phyloP scores from a whole-genome alignment of 306 rosid species.

The Boehmeria nivea region DNA sequence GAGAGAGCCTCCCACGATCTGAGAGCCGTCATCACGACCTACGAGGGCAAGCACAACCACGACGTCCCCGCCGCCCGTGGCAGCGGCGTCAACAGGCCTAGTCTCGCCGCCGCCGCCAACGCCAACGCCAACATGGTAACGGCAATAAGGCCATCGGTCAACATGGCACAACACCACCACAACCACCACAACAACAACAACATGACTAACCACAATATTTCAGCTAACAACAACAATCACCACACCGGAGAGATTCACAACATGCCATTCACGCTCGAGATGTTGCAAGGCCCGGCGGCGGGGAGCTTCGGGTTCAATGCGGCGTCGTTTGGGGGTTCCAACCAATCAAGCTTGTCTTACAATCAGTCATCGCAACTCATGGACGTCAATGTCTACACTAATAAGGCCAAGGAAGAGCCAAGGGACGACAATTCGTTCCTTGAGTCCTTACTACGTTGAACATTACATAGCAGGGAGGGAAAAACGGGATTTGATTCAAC shows the following conservation, averaged over 20 bases:
- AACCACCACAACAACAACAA: not conserved
- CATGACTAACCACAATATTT: not conserved
- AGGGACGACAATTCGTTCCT: constrained; percentile 57
- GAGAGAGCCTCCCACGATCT: constrained; percentile 88
- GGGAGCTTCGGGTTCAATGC: constrained; percentile 37
- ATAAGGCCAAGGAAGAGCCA: constrained; percentile 71
- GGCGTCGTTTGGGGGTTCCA: constrained; percentile 45
- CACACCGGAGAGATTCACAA: constrained; percentile 17
- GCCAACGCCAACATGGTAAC: constrained; percentile 21
- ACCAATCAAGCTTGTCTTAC: constrained; percentile 27
- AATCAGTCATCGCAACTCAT: constrained; percentile 43
- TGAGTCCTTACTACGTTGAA: constrained; percentile 60
- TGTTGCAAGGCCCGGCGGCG: constrained; percentile 38
- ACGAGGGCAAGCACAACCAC: constrained; percentile 95
- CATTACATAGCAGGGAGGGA: not conserved
- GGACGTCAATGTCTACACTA: constrained; percentile 37
- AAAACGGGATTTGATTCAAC: constrained; percentile 31
- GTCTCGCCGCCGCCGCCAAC: constrained; percentile 1
- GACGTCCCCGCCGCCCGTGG: constrained; percentile 92
- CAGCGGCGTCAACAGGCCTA: constrained; percentile 52
- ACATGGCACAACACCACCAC: constrained; percentile 20
- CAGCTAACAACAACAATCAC: constrained; percentile 20
- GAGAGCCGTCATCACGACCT: constrained; percentile 90
- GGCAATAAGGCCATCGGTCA: constrained; percentile 39
- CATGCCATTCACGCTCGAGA: constrained; percentile 35